Evolutionary conservation across 2,329 filamentous ascomycete species (phyloP), one percentile per base, ranked within the genome.

Genomic region (Trichoderma sp.): DNA sequence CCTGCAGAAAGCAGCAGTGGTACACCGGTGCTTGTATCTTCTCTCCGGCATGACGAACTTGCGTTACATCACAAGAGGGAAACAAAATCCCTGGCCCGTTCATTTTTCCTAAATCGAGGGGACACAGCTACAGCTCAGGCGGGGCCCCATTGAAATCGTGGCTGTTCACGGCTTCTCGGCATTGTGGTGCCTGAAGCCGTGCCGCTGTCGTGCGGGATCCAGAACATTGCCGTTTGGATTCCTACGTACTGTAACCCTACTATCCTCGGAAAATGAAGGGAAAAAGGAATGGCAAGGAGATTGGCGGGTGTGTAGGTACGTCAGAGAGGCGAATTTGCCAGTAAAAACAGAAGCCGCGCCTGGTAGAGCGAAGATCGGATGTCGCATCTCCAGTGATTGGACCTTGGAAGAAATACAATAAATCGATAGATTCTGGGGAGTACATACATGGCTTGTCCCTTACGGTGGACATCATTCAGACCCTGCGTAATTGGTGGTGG

Each of bases 121-220:
- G 28, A 62, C 17, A 20, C 36, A 36, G 34, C 34, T 36, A 36
- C 17, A 50, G 53, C 50, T 57, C 65, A 59, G 13, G 28, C 28
- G 36, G 53, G 47, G 63, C 39, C 39, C 70, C 70, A 71, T 68
- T 20, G 47, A 71, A 69, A 71, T 68, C 15, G 71, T 72, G 66
- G 71, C 71, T 72, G 67, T 64, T 64, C 65, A 69, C 71, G 71
- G 71, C 57, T 43, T 72, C 66, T 72, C 71, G 71, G 71, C 71
- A 65, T 65, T 65, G 17, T n/a, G 34, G 39, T 57, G 34, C 53
- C 53, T 58, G 64, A 68, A 20, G 34, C 53, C 34, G 53, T 59
- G 65, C 39, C 53, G 55, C 43, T 34, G 32, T 39, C 15, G 36
- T 36, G 55, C 15, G 55, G 55, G 23, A 58, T 30, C 23, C 15